Evolutionary conservation across 2,329 filamentous ascomycete species (phyloP).

Genomic region (Fusarium setosum): DNA sequence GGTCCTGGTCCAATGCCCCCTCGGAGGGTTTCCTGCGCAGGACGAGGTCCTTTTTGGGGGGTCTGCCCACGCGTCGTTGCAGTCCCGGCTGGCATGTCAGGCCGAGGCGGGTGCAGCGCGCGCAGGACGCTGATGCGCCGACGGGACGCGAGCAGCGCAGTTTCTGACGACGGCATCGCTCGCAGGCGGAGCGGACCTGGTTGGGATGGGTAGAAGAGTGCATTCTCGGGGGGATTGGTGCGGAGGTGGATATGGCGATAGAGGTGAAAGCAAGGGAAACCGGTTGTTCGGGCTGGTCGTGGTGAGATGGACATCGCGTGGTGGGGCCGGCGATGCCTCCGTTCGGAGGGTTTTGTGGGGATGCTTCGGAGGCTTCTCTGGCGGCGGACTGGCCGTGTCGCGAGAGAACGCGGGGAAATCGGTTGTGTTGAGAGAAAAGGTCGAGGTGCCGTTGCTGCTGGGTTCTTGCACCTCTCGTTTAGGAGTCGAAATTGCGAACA

Average conservation of each 20-base stretch:
- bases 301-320: neutral
- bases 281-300: neutral
- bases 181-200: constrained; percentile 48
- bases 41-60: constrained; percentile 36
- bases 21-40: constrained; percentile 19
- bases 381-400: neutral
- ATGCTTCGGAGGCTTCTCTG: constrained; percentile 33
- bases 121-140: constrained; percentile 36
- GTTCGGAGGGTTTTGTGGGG: constrained; percentile 35
- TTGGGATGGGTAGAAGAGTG: constrained; percentile 43
- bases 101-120: constrained; percentile 44
- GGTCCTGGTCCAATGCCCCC: neutral
- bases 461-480: no score
- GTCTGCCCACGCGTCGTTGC: constrained; percentile 47
- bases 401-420: no score
- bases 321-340: neutral
- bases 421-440: no score
- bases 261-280: neutral
- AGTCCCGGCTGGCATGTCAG: constrained; percentile 43
- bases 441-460: no score
- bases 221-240: constrained; percentile 13
- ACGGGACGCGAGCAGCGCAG: constrained; percentile 45
- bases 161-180: constrained; percentile 48
- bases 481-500: no score
- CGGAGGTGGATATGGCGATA: neutral